Evolutionary conservation across 2,329 filamentous ascomycete genomes (phyloP), one percentile per base, ranked within the genome.

Genomic region (Simplicillium sp.): DNA sequence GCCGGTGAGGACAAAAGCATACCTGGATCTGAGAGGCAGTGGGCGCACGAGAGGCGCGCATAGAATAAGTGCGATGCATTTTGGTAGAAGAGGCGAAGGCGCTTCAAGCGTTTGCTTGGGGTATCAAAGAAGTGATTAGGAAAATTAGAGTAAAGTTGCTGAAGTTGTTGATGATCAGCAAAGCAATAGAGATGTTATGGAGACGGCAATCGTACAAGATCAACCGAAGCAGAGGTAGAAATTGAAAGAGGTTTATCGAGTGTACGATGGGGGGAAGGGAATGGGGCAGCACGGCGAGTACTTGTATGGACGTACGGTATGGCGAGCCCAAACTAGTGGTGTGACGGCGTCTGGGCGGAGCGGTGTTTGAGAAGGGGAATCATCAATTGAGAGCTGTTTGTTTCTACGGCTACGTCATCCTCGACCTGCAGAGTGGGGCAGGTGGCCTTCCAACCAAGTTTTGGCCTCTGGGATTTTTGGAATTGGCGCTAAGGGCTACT

Each of bases 31-130:
- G 75, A 58, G 88, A 94, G 58, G 92, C 92, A 51, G 92, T 98
- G 37, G 92, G 92, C 66, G 87, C 87, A 75, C 92, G 83, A 66
- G 86, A 84, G 68, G 94, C 85, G 82, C 92, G 89, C 92, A 96
- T 94, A 56, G 88, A 95, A 66, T 97, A 98, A 51, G 92, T 96
- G 65, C 90, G 88, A 78, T 98, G 92, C 90, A 98, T 98, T 43
- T 47, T 68, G 66, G 44, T 39, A 47, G 47, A 46, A 45, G 35
- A 41, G 42, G 20, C 9, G n/a, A n/a, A 25, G 20, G 9, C 20
- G 20, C 20, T 25, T 25, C 20, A 25, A 25, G 20, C 20, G 20
- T 25, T 25, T 9, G 9, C 6, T 25, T 25, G 20, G 20, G 20
- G 20, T 25, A 25, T 25, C 20, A 25, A 25, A 39, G 28, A 18